These are phyloP conservation scores for Arthroderma sp. DNA, from an alignment of 2,329 filamentous ascomycete genomes.

Conservation along the genomic window DNA sequence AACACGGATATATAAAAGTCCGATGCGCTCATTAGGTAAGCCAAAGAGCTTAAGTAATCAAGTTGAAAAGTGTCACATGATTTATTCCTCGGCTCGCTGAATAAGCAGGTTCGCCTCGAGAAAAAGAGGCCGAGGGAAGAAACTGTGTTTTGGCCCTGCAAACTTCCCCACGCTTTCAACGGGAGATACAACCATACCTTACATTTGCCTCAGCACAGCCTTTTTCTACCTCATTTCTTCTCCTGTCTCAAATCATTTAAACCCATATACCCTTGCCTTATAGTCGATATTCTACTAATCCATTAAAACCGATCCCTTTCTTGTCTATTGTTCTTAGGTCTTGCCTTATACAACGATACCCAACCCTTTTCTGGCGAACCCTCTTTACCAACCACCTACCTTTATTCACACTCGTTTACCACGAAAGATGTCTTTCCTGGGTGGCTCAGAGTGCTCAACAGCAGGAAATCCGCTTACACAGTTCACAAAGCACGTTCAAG, in stretches of 20 bases:
- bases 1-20: too few species aligned
- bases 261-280: background rate
- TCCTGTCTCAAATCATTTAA: background rate
- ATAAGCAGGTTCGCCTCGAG: background rate
- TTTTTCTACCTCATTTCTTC: background rate
- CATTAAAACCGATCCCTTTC: background rate
- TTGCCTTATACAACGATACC: background rate
- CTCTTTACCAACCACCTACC: background rate
- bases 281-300: background rate
- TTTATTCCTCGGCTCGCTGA: slow-evolving; percentile 1
- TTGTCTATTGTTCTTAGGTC: background rate
- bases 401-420: background rate
- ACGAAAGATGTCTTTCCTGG: slow-evolving; percentile 76
- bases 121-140: background rate
- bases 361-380: background rate
- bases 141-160: background rate
- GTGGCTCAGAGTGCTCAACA: slow-evolving; percentile 92
- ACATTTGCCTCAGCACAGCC: background rate
- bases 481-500: slow-evolving; percentile 92
- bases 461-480: slow-evolving; percentile 92
- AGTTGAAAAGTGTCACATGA: background rate
- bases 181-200: background rate
- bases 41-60: too few species aligned
- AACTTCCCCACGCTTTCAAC: background rate
- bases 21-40: too few species aligned